Percentiles rank a stretch among this genome's conserved stretches.
Conservation (phyloP, 169 alveolate genomes). For the Eimeria maxima region DNA sequence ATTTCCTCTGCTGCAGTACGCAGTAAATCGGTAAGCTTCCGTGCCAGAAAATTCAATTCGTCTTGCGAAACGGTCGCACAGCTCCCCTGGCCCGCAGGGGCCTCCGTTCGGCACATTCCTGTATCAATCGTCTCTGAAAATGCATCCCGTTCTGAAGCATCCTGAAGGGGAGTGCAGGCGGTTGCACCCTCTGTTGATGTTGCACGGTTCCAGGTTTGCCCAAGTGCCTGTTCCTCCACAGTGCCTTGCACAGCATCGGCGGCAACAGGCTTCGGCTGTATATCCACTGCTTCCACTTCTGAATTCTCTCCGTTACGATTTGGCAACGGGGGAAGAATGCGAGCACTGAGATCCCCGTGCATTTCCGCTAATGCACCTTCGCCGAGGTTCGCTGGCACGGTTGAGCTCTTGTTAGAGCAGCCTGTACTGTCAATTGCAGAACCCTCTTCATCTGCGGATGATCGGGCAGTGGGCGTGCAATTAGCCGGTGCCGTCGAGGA, state of each 20-base stretch:
- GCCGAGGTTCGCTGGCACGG: neutral
- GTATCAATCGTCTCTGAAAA: conserved; percentile 2
- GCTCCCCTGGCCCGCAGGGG: neutral
- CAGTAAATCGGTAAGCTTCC: conserved; percentile 2
- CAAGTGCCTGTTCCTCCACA: conserved; percentile 4
- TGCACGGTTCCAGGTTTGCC: neutral
- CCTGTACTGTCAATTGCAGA: neutral
- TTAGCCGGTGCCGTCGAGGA: neutral
- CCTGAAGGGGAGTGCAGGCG: conserved; percentile 8
- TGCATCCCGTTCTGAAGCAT: neutral
- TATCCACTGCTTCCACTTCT: neutral
- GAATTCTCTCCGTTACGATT: neutral
- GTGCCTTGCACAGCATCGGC: neutral
- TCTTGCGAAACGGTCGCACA: conserved; percentile 41
- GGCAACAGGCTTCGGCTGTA: neutral
- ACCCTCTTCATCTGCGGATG: neutral
- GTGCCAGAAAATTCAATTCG: neutral
- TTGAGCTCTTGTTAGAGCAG: neutral
- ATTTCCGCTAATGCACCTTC: neutral
- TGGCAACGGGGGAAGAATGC: neutral
- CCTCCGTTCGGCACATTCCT: neutral
- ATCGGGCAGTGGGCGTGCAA: neutral
- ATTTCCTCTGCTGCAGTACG: conserved; percentile 54
- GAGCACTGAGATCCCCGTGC: neutral
- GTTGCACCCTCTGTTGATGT: neutral